Evolutionary conservation across 345 rosid genomes (phyloP), one percentile per base, ranked within the genome.

Genomic region (Leavenworthia alabamica): DNA sequence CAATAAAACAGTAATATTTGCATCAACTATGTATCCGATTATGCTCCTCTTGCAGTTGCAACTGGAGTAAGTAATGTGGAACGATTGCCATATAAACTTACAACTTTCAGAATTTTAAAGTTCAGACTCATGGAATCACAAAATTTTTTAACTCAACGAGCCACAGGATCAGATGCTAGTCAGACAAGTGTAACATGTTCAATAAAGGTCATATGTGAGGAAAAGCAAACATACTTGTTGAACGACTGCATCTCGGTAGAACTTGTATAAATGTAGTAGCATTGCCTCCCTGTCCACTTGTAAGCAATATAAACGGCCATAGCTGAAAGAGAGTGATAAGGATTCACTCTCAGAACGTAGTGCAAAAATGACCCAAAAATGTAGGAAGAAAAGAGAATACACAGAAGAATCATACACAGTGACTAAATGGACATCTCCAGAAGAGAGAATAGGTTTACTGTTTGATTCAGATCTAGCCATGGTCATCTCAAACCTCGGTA

Each of bases 221-320:
- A 33, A 33, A 71, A 37, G 41, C 26, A 33, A 47, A 56, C 48
- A 47, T 64, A 90, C 99, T 88, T 94, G 97, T 71, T 81, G 96
- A 32, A 94, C 74, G 51, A 94, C 87, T 73, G 96, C 99, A 80
- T 94, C 99, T 7, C 93, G 88, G 74, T 90, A 94, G 76, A 94
- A 90, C 71, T 95, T 81, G 77, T 94, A 90, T 2, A 75, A 81
- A 75, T 94, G 87, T 40, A 94, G 89, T 37, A 80, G 80, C 97
- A 94, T 94, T 47, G 97, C 96, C 73, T 88, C 86, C 79, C 89
- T 90, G 77, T 94, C 99, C 77, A 86, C 81, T 80, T 94, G 97
- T 74, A 94, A 78, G 81, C 99, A 94, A 77, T 94, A 94, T 72
- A 94, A 86, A 75, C 99, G 84, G 61, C 96, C 99, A 75, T 94